These are phyloP conservation scores for Coemansia sp. DNA, from an alignment of 192 early-diverging fungal genomes.

Conservation along the genomic window DNA sequence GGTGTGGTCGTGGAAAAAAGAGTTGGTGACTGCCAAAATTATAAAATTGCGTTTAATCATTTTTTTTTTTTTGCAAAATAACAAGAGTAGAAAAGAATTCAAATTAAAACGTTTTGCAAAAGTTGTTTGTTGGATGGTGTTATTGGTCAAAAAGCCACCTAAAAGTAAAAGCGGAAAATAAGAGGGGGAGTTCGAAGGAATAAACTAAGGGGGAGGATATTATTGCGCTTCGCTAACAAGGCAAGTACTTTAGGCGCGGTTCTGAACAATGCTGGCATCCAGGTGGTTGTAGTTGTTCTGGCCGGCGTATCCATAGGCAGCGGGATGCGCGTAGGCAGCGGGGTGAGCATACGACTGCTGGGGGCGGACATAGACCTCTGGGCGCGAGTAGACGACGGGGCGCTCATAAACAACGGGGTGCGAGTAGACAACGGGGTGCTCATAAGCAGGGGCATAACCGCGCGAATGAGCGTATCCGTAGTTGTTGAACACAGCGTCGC, in stretches of 20 bases:
- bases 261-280: slow-evolving; percentile 46
- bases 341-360: slow-evolving; percentile 5
- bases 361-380: slow-evolving; percentile 6
- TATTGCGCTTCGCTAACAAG: background rate
- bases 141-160: background rate
- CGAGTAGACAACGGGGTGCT: slow-evolving; percentile 6
- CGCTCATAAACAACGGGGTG: slow-evolving; percentile 8
- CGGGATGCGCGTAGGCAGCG: slow-evolving; percentile 3
- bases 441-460: slow-evolving; percentile 17
- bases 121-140: background rate
- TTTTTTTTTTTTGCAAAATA: background rate
- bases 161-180: background rate
- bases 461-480: slow-evolving; percentile 1
- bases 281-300: slow-evolving; percentile 36
- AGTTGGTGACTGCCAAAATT: too few relatives aligned
- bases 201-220: background rate
- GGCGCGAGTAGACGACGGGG: slow-evolving; percentile 5
- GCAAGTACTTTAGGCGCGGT: slow-evolving; percentile 30
- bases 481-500: slow-evolving; percentile 40
- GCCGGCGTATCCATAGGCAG: slow-evolving; percentile 5
- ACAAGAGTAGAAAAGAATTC: background rate
- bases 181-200: background rate
- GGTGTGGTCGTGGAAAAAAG: too few relatives aligned
- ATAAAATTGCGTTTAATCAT: too few relatives aligned
- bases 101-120: too few relatives aligned